phyloP scores from a whole-genome alignment of 1,284 basidiomycete species.

The Rhodotorula sp. region DNA sequence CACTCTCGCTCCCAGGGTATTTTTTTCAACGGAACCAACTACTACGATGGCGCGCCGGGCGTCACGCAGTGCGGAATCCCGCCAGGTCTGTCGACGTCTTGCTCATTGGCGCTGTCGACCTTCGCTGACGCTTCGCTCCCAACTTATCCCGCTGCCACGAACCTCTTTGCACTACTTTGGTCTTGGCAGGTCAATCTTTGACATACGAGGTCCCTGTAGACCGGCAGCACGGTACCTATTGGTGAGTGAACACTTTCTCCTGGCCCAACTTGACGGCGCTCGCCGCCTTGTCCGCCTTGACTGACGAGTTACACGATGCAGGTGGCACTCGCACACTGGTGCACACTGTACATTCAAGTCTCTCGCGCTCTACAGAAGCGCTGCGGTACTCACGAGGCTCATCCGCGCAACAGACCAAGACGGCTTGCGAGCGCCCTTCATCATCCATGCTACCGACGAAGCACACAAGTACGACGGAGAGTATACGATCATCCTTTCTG shows the following conservation, averaged over 20 bases:
- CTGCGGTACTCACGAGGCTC: too few relatives aligned
- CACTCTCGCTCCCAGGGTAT: neutral
- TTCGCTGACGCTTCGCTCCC: neutral
- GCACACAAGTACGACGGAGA: slow-evolving; percentile 77
- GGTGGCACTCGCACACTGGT: slow-evolving; percentile 42
- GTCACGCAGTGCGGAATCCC: slow-evolving; percentile 89
- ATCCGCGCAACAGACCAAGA: slow-evolving; percentile 52
- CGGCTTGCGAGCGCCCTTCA: slow-evolving; percentile 72
- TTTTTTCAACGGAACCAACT: slow-evolving; percentile 54
- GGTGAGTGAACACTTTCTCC: slow-evolving; percentile 12
- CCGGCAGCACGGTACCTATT: slow-evolving; percentile 43
- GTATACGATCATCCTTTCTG: slow-evolving; percentile 76
- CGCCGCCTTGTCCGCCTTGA: too few relatives aligned
- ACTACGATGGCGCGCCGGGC: slow-evolving; percentile 81
- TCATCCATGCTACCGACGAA: slow-evolving; percentile 64
- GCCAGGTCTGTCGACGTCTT: slow-evolving; percentile 52
- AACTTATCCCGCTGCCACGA: neutral
- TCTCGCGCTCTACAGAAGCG: neutral
- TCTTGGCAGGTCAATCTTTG: slow-evolving; percentile 55
- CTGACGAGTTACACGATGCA: neutral
- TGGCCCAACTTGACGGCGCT: too few relatives aligned
- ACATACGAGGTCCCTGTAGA: slow-evolving; percentile 80
- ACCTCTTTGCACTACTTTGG: neutral
- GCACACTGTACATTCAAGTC: slow-evolving; percentile 1
- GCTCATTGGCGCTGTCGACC: too few relatives aligned